Evolutionary conservation across 257 asterid genomes (phyloP).

Genomic region (Nicotiana benthamiana): DNA sequence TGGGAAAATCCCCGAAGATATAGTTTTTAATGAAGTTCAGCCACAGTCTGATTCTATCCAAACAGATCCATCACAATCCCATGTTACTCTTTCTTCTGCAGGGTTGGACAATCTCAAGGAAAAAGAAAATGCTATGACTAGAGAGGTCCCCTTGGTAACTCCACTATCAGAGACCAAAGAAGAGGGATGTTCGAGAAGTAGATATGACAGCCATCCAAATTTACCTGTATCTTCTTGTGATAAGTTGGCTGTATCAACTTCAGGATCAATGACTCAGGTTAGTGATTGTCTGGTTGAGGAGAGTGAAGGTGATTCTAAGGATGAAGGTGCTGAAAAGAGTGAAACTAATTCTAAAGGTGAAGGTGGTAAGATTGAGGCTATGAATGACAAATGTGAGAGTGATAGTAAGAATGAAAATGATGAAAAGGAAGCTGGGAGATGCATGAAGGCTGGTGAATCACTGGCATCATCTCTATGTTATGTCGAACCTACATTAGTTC

Average conservation of each 20-base stretch:
- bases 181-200: too few relatives aligned
- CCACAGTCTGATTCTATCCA: slow-evolving; percentile 2
- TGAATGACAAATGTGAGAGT: too few relatives aligned
- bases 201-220: too few relatives aligned
- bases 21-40: slow-evolving; percentile 1
- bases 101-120: background rate
- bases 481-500: too few relatives aligned
- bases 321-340: slow-evolving; percentile 13
- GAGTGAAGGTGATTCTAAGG: slow-evolving; percentile 16
- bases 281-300: background rate
- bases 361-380: too few relatives aligned
- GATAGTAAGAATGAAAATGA: too few relatives aligned
- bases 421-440: too few relatives aligned
- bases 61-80: background rate
- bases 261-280: slow-evolving; percentile 18
- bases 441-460: too few relatives aligned
- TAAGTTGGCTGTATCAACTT: slow-evolving; percentile 2
- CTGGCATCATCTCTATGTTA: too few relatives aligned
- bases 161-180: too few relatives aligned
- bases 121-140: background rate
- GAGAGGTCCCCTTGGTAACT: background rate
- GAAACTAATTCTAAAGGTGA: background rate
- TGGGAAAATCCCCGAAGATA: background rate
- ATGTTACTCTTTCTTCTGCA: background rate
- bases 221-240: background rate